Percentiles rank a stretch among this genome's conserved stretches.
These are phyloP conservation scores for Solidago caesia DNA, from an alignment of 129 eudicot genomes.

Conservation along the genomic window DNA sequence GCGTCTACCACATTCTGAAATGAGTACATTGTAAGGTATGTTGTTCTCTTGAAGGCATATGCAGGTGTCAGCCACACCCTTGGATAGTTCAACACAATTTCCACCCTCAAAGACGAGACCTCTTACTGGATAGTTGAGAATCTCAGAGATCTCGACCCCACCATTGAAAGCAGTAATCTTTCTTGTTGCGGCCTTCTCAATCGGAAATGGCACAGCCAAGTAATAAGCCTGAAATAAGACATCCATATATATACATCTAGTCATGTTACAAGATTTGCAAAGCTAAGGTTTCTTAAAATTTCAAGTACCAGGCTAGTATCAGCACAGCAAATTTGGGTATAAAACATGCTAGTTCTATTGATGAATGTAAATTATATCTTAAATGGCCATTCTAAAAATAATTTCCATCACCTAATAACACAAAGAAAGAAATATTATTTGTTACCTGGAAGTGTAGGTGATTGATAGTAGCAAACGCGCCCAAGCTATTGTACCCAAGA, in stretches of 20 bases:
- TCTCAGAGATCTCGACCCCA: slow-evolving; percentile 46
- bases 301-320: neutral
- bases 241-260: neutral
- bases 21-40: slow-evolving; percentile 68
- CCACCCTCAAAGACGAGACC: slow-evolving; percentile 76
- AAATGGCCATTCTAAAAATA: neutral
- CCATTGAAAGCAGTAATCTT: slow-evolving; percentile 30
- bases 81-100: slow-evolving; percentile 37
- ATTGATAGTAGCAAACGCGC: slow-evolving; percentile 88
- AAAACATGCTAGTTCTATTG: too few species aligned
- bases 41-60: slow-evolving; percentile 61
- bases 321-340: too few species aligned
- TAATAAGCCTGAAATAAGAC: slow-evolving; percentile 58
- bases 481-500: slow-evolving; percentile 81
- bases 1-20: slow-evolving; percentile 58
- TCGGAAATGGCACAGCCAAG: slow-evolving; percentile 57
- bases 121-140: slow-evolving; percentile 63
- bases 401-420: neutral
- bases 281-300: too few species aligned
- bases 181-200: slow-evolving; percentile 60
- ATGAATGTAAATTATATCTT: neutral
- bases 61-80: slow-evolving; percentile 56
- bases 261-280: slow-evolving; percentile 9
- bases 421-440: neutral
- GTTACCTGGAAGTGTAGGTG: slow-evolving; percentile 85